Evolutionary conservation across 192 early-diverging fungal species (phyloP), one percentile per base, ranked within the genome.

Genomic region (Coemansia sp.): DNA sequence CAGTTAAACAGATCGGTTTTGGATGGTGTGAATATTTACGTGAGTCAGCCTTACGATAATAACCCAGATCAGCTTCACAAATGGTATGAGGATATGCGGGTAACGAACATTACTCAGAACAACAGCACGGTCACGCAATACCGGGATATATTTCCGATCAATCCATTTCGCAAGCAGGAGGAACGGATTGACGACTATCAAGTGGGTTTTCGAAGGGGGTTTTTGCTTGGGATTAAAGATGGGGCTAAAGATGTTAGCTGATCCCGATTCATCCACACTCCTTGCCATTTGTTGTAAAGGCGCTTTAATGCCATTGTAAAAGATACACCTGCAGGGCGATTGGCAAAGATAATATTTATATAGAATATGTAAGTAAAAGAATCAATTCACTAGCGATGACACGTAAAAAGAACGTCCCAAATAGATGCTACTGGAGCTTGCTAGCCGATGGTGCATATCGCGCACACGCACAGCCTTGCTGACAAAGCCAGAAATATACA

Each of bases 151-250:
- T 80, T 80, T 32, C 78, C 78, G 15, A 59, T 72, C 52, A 75
- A 69, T 21, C 78, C 78, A 10, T 80, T 80, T 39, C 16, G 39
- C 32, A 37, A 59, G 36, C 66, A 45, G n/a, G 43, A 22, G 18
- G 66, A 39, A 15, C 26, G 43, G 39, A 66, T 18, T 59, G 73
- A 80, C 59, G 78, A 80, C 73, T 80, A 80, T 64, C 78, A 62
- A 15, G 52, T 67, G 55, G 78, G 78, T 0, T 80, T 80, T 55
- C 26, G 69, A 62, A 52, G 66, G 6, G 78, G 78, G 8, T 80
- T 69, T 32, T 72, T 67, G 22, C 68, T 80, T n/a, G 78, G 78
- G 7, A 43, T 80, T 12, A 80, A 75, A 37, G 78, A 80, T 49
- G 78, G 78, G 36, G 72, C 66, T 15, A 71, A 71, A 13, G 66